Evolutionary conservation across 371 early-diverging fungal genomes (phyloP).

Genomic region (Blakeslea trispora): DNA sequence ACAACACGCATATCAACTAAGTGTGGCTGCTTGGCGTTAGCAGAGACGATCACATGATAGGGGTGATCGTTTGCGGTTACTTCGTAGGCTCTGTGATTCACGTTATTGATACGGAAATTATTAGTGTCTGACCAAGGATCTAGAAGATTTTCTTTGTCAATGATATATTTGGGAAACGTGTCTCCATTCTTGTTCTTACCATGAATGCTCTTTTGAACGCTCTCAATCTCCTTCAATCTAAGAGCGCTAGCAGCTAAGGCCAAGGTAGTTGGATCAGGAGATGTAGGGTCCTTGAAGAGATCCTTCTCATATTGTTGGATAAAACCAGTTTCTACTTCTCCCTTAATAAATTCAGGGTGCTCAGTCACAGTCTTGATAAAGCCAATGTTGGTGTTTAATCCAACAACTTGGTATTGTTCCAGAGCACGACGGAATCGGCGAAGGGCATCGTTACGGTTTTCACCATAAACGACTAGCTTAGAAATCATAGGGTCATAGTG

Average conservation of each 20-base stretch:
- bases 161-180: neutral
- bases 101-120: conserved; percentile 60
- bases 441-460: conserved; percentile 84
- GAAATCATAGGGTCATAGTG: conserved; percentile 98
- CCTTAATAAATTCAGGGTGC: conserved; percentile 85
- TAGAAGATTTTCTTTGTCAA: neutral
- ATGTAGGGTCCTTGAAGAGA: conserved; percentile 59
- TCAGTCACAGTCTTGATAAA: conserved; percentile 81
- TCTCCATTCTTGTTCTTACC: conserved; percentile 20
- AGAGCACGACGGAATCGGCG: conserved; percentile 80
- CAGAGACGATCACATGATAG: conserved; percentile 33
- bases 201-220: conserved; percentile 27
- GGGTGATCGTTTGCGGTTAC: conserved; percentile 28
- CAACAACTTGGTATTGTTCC: conserved; percentile 85
- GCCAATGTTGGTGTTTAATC: conserved; percentile 90
- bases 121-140: conserved; percentile 57
- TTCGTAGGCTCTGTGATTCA: conserved; percentile 42
- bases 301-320: conserved; percentile 77
- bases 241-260: conserved; percentile 76
- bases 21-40: conserved; percentile 17
- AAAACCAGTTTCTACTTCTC: conserved; percentile 93
- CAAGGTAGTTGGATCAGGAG: conserved; percentile 58
- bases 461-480: conserved; percentile 89
- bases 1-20: conserved; percentile 36
- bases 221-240: conserved; percentile 52